Percentiles rank a stretch among this genome's conserved stretches.
These are phyloP conservation scores for Boletus pseudo-olivaceus DNA, from an alignment of 768 basidiomycete species.

Conservation along the genomic window DNA sequence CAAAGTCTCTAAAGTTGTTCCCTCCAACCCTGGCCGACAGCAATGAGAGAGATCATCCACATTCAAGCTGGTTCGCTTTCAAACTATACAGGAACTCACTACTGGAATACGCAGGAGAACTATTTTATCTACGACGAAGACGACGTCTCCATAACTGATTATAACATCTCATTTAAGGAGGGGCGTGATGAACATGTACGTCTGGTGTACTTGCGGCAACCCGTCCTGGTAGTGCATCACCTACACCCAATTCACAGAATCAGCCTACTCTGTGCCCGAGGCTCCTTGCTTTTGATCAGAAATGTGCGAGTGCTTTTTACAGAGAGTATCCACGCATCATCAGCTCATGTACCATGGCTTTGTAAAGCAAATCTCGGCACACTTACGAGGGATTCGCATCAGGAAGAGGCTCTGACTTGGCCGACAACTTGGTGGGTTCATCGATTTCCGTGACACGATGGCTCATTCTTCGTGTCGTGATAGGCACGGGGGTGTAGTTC, in stretches of 20 bases:
- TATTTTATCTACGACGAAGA: slow-evolving; percentile 54
- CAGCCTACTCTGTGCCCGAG: slow-evolving; percentile 55
- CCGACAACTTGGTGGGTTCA: slow-evolving; percentile 19
- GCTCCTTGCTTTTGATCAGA: slow-evolving; percentile 63
- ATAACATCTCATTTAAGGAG: slow-evolving; percentile 66
- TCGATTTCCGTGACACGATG: background rate
- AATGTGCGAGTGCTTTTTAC: slow-evolving; percentile 39
- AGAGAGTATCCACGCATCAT: background rate
- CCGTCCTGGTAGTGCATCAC: background rate
- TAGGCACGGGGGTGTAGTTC: slow-evolving; percentile 49
- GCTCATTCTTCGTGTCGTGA: slow-evolving; percentile 1
- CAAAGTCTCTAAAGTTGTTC: background rate
- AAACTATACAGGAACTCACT: slow-evolving; percentile 72
- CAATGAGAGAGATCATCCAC: slow-evolving; percentile 77
- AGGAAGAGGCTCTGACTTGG: slow-evolving; percentile 22
- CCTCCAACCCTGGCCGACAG: background rate
- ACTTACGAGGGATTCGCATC: slow-evolving; percentile 41
- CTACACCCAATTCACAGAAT: slow-evolving; percentile 13
- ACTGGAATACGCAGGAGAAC: slow-evolving; percentile 78
- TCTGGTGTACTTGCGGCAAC: slow-evolving; percentile 4
- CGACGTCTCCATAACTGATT: slow-evolving; percentile 42
- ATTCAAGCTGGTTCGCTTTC: slow-evolving; percentile 67
- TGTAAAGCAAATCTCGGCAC: slow-evolving; percentile 63
- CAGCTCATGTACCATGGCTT: slow-evolving; percentile 6
- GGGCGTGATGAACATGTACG: slow-evolving; percentile 49